phyloP scores from a whole-genome alignment of 2,329 filamentous ascomycete species.

The Coniochaeta sp. region DNA sequence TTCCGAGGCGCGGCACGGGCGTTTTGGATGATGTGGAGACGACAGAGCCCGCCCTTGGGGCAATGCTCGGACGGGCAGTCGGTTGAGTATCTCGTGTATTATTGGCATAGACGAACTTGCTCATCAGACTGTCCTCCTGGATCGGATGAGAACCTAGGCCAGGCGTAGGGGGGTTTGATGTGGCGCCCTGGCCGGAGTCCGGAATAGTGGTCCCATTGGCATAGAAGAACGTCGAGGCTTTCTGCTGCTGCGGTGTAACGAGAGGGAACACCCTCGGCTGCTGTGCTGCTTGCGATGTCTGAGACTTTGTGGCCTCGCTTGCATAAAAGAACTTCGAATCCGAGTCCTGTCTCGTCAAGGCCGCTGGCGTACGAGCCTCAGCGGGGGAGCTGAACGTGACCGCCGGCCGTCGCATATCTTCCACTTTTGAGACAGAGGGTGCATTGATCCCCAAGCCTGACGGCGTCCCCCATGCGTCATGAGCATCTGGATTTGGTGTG shows the following conservation, averaged over 20 bases:
- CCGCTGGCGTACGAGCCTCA: conserved; percentile 16
- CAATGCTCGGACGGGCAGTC: conserved; percentile 19
- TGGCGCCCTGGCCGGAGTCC: conserved; percentile 24
- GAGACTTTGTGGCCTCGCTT: conserved; percentile 56
- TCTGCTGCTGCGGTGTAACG: conserved; percentile 21
- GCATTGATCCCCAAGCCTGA: conserved; percentile 24
- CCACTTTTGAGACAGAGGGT: conserved; percentile 21
- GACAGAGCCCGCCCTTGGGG: conserved; percentile 34
- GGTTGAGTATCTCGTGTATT: conserved; percentile 45
- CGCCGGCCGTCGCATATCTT: conserved; percentile 16
- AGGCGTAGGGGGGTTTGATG: conserved; percentile 24
- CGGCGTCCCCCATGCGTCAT: conserved; percentile 35
- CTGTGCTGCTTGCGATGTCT: conserved; percentile 11
- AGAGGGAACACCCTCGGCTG: conserved; percentile 17
- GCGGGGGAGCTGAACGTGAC: conserved; percentile 34
- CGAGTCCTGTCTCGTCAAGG: conserved; percentile 20
- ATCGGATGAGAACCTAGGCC: conserved; percentile 20
- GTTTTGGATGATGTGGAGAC: conserved; percentile 38
- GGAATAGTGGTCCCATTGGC: conserved; percentile 42
- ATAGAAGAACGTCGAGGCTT: conserved; percentile 46
- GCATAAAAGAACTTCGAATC: conserved; percentile 88
- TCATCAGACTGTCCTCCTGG: conserved; percentile 26
- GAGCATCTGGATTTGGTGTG: conserved; percentile 44
- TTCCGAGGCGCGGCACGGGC: conserved; percentile 29
- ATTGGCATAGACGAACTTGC: conserved; percentile 73